Percentiles rank a stretch among this genome's conserved stretches.
Conservation (phyloP, 2,329 filamentous ascomycete species). For the Claviceps maximensis region DNA sequence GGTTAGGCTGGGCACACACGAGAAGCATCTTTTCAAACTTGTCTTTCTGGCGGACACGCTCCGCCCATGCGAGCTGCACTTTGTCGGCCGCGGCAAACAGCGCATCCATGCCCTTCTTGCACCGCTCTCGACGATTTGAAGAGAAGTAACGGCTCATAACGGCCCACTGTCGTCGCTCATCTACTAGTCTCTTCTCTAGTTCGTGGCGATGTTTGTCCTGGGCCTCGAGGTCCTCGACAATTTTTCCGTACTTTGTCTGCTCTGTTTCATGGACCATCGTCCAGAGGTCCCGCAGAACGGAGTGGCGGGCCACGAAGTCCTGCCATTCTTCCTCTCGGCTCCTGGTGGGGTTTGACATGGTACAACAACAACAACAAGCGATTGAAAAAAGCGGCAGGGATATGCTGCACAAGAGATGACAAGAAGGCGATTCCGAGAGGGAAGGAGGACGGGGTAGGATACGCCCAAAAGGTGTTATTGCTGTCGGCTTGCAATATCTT, state of each 20-base stretch:
- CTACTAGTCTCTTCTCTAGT: neutral
- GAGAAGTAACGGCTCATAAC: neutral
- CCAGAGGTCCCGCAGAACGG: constrained; percentile 1
- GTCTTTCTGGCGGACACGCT: neutral
- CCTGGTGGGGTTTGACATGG: neutral
- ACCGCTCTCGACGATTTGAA: neutral
- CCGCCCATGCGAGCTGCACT: neutral
- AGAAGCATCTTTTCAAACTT: neutral
- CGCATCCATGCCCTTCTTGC: neutral
- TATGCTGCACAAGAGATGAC: no score
- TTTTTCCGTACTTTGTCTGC: constrained; percentile 1
- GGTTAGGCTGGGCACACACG: neutral
- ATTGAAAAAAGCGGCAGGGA: no score
- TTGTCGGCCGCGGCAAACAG: neutral
- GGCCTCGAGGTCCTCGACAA: neutral
- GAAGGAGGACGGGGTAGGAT: no score
- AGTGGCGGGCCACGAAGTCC: neutral
- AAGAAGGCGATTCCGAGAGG: no score
- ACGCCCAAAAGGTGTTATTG: no score
- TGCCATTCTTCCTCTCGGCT: neutral
- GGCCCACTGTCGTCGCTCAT: neutral
- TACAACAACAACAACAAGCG: no score
- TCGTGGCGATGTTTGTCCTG: neutral
- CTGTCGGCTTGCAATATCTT: no score
- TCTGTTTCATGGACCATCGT: neutral